Base-by-base conservation (phyloP, 495 filamentous ascomycete species). In the Daldinia childiae region DNA sequence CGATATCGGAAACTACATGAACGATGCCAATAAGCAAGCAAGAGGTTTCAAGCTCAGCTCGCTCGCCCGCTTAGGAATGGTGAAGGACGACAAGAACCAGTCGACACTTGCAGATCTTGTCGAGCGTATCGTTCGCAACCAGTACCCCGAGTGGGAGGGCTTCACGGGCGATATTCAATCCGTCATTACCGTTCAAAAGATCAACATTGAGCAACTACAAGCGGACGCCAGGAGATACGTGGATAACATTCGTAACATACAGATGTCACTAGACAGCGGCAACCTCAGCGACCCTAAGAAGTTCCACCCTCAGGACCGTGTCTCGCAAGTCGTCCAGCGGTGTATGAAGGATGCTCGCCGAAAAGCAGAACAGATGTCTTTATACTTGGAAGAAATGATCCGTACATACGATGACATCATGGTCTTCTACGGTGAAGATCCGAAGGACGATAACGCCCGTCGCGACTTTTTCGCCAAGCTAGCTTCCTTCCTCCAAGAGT, bases 1-100 rank as follows among this genome's bases (percentile, higher is more conserved):
- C 71, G 93, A 97, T 80, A 97, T 99, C 75, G 95, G 95, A 76
- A 99, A 99, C 77, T 99, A 95, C 85, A 99, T 99, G 95, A 99
- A 99, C 82, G 95, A 98, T 74, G 90, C 94, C 54, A 98, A 97
- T 79, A 99, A 99, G 81, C 96, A 98, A 80, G 95, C 96, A 2
- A 92, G 90, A 68, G 95, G 95, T 54, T 99, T 99, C 90, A 99
- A 99, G 81, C 87, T 99, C 26, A 93, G 93, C 72, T 97, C 95
- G 0, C 90, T 99, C n/a, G 92, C 92, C 39, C 89, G 95, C 26
- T 84, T 99, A 34, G 95, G 91, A 29, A 99, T 98, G 93, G 92
- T 98, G 63, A 99, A 99, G 80, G 95, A 99, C 73, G 93, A 97
- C 82, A 97, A 98, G 87, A 99, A 99, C 76, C 91, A 98, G 78